Percentiles rank a stretch among this genome's conserved stretches.
Conservation (phyloP, 768 basidiomycete genomes). For the Clitopilus hobsonii region DNA sequence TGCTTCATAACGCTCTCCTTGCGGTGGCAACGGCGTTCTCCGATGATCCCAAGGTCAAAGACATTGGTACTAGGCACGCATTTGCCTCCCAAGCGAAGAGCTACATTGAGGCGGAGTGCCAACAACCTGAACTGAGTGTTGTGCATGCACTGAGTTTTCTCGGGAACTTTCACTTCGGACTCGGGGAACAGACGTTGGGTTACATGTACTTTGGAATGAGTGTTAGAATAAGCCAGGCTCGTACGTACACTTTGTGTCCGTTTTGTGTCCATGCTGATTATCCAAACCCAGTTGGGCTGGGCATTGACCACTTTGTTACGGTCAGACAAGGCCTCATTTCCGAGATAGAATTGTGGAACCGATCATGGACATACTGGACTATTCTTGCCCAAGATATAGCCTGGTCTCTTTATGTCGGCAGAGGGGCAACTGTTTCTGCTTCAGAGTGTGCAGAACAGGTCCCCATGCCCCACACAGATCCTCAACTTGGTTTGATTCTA, state of each 20-base stretch:
- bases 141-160: conserved; percentile 38
- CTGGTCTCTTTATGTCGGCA: conserved; percentile 62
- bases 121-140: conserved; percentile 38
- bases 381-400: conserved; percentile 58
- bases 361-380: conserved; percentile 61
- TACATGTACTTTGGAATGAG: conserved; percentile 53
- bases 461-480: conserved; percentile 43
- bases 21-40: conserved; percentile 38
- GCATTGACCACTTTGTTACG: conserved; percentile 53
- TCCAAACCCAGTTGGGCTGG: conserved; percentile 44
- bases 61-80: conserved; percentile 34
- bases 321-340: conserved; percentile 48
- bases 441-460: conserved; percentile 31
- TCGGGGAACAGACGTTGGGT: conserved; percentile 43
- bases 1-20: conserved; percentile 67
- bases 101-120: conserved; percentile 41
- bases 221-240: conserved; percentile 52
- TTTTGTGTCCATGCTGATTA: background rate
- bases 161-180: conserved; percentile 40
- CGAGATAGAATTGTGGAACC: conserved; percentile 47
- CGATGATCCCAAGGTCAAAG: conserved; percentile 37
- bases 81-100: conserved; percentile 40
- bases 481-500: conserved; percentile 42
- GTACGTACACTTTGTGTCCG: too few relatives aligned
- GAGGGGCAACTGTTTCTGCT: conserved; percentile 46